These are phyloP conservation scores for Suillus brevipes DNA, from an alignment of 768 basidiomycete species.

Conservation along the genomic window DNA sequence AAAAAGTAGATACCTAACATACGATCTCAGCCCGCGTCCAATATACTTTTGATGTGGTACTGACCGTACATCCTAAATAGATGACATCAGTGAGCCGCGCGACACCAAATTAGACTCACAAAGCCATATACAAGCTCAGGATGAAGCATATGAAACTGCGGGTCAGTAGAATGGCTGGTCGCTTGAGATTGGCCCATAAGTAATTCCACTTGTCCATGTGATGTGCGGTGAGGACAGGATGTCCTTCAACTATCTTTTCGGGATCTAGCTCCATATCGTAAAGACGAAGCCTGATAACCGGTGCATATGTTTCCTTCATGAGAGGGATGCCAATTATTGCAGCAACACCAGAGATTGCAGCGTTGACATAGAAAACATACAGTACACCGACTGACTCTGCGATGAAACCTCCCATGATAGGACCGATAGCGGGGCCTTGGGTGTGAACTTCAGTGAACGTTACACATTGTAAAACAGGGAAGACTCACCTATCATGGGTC, in stretches of 20 bases:
- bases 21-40: neutral
- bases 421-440: neutral
- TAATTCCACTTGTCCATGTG: neutral
- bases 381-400: neutral
- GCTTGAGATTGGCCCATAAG: neutral
- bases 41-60: neutral
- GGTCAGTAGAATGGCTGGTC: neutral
- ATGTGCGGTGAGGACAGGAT: neutral
- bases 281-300: neutral
- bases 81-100: neutral
- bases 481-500: neutral
- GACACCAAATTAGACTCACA: neutral
- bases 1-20: neutral
- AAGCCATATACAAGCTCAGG: neutral
- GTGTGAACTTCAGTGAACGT: neutral
- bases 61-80: neutral
- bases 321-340: neutral
- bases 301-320: neutral
- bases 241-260: neutral
- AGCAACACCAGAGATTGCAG: neutral
- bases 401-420: neutral
- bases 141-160: neutral
- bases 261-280: neutral
- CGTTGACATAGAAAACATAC: neutral
- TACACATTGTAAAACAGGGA: neutral